These are phyloP conservation scores for Myxozyma vanderwaltii DNA, from an alignment of 805 yeast genomes.

Conservation along the genomic window DNA sequence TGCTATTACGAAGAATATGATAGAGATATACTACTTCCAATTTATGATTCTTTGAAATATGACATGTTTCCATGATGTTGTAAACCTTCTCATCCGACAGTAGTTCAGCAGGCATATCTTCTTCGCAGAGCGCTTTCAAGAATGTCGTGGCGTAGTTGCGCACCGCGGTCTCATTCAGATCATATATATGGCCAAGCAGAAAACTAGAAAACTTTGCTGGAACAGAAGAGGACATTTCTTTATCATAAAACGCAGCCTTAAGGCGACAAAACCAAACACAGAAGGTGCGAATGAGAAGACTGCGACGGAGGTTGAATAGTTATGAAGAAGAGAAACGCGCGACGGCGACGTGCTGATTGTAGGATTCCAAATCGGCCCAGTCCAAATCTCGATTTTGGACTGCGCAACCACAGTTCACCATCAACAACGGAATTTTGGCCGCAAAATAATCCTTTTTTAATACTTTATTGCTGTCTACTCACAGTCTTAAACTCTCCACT, in stretches of 20 bases:
- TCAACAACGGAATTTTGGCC: no score
- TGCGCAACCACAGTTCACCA: no score
- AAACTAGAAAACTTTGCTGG: background rate
- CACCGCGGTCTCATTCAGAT: background rate
- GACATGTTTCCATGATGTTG: background rate
- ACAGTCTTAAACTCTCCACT: no score
- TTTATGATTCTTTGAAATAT: background rate
- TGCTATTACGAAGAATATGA: background rate
- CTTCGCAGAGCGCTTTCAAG: background rate
- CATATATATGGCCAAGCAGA: conserved; percentile 5
- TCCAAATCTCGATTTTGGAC: no score
- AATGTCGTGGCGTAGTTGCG: background rate
- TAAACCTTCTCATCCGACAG: background rate
- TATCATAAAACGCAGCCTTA: no score
- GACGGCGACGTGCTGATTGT: no score
- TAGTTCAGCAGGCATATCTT: background rate
- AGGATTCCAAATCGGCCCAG: no score
- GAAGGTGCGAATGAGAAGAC: no score
- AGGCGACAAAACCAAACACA: no score
- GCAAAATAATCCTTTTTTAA: no score
- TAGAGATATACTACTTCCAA: background rate
- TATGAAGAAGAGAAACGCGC: no score
- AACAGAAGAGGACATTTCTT: background rate
- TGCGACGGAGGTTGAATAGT: background rate
- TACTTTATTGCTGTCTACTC: no score